Evolutionary conservation across 2,329 filamentous ascomycete species (phyloP), one percentile per base, ranked within the genome.

Genomic region (Apiospora phragmitis): DNA sequence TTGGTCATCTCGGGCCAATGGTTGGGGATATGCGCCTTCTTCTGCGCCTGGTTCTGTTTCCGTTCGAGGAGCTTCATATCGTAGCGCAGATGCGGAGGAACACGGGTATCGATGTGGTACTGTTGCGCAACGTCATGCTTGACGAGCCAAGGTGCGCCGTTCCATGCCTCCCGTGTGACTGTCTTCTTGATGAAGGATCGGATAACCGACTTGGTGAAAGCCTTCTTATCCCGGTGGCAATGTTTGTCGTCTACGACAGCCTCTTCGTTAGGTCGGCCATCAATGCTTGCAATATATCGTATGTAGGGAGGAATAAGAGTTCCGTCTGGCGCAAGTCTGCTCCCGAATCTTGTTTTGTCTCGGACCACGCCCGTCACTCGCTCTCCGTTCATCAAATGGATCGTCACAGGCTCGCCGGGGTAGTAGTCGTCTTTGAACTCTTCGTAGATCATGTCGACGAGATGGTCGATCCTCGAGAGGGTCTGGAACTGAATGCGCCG

Each of bases 161-260:
- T 95, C 94, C 95, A 98, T 4, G 94, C 90, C 78, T 98, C 96
- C 72, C 95, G 87, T 1, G 91, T 92, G n/a, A 98, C 92, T 0
- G 94, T 96, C 81, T 97, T 95, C 80, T 97, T 97, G 74, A 99
- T 93, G 75, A 98, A 99, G 7, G 94, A 94, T 43, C 95, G 91
- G 51, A 99, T 86, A 80, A 98, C 95, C 67, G 95, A 91, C 82
- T 99, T 98, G 38, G 95, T 98, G 79, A 98, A 99, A 65, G 94
- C 89, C 76, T 95, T 97, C 68, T 94, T 91, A 79, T 98, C 95
- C 73, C 96, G 92, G 73, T 89, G 92, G 70, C 98, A 91, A 78
- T 97, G 92, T 67, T 92, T 86, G 80, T 94, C 92, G 75, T 95
- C 92, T 24, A 96, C 87, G n/a, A 94, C 85, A 14, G 91, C 92